A percentile compares a stretch with the other conserved stretches of the same genome.
phyloP scores from a whole-genome alignment of 257 asterid genomes.

The Ajuga chamaepitys region DNA sequence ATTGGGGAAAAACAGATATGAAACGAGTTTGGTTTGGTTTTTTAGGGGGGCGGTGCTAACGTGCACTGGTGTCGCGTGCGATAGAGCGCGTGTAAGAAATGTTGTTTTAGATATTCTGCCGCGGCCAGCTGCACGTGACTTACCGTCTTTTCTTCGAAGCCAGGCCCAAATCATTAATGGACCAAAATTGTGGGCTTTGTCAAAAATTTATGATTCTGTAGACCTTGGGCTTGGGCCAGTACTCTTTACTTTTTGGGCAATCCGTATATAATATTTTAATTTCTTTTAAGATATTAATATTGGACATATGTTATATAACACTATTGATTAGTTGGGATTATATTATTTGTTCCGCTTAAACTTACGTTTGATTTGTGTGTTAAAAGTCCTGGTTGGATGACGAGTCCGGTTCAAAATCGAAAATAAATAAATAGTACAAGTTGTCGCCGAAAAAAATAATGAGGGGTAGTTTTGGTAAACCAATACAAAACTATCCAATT shows the following conservation, averaged over 20 bases:
- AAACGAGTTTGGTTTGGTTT: constrained; percentile 13
- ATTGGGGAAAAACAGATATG: constrained; percentile 18
- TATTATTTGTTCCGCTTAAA: too few species aligned
- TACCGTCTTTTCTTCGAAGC: background rate
- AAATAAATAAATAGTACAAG: too few species aligned
- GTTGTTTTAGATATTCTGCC: background rate
- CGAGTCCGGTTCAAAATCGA: too few species aligned
- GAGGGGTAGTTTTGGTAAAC: too few species aligned
- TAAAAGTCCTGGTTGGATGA: too few species aligned
- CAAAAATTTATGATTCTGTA: background rate
- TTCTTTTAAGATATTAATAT: too few species aligned
- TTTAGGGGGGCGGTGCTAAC: constrained; percentile 29
- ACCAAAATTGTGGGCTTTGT: background rate
- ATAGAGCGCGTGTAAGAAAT: constrained; percentile 1
- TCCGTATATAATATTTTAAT: too few species aligned
- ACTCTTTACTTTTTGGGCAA: background rate
- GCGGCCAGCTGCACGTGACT: constrained; percentile 16
- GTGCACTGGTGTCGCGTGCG: constrained; percentile 28
- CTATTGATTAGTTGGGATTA: too few species aligned
- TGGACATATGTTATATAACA: too few species aligned
- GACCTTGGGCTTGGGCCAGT: background rate
- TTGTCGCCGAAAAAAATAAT: too few species aligned
- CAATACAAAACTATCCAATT: too few species aligned
- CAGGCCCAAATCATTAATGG: background rate
- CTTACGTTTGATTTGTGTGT: too few species aligned